Evolutionary conservation across 805 yeast genomes (phyloP).

Genomic region (Barnettozyma populi): DNA sequence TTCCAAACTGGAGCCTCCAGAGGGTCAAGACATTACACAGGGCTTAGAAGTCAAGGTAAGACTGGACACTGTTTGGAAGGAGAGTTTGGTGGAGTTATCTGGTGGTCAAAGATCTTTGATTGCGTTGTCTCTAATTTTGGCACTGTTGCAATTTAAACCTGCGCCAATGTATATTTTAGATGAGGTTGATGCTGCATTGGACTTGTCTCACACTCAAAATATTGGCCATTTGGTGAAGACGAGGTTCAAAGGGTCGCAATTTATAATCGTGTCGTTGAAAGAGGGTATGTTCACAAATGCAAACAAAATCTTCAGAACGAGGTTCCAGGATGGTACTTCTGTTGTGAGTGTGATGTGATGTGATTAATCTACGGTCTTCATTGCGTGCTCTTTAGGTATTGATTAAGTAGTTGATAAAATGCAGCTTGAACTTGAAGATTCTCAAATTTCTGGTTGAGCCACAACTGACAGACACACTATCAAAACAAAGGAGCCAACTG

Average conservation of each 20-base stretch:
- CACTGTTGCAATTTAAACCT: constrained; percentile 88
- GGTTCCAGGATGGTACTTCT: constrained; percentile 96
- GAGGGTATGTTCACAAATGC: constrained; percentile 99
- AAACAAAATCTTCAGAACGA: constrained; percentile 84
- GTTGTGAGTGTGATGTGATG: constrained; percentile 71
- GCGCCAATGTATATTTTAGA: constrained; percentile 98
- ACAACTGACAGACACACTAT: background rate
- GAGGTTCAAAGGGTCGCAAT: constrained; percentile 91
- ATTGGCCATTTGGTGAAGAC: constrained; percentile 96
- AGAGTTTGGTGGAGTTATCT: constrained; percentile 86
- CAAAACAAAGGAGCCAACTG: too few relatives aligned
- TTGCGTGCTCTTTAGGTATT: background rate
- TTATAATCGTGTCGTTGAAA: constrained; percentile 91
- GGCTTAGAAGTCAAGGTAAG: constrained; percentile 90
- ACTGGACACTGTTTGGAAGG: constrained; percentile 92
- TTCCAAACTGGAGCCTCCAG: constrained; percentile 81
- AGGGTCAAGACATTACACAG: constrained; percentile 75
- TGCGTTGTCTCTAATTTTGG: constrained; percentile 88
- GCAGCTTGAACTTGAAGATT: too few relatives aligned
- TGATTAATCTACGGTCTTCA: constrained; percentile 22
- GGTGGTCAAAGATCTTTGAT: constrained; percentile 97
- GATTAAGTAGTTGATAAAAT: too few relatives aligned
- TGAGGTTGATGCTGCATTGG: constrained; percentile 98
- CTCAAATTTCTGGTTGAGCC: background rate
- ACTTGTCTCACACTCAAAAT: constrained; percentile 93